Evolutionary conservation across 768 basidiomycete genomes (phyloP).

Genomic region (Boletus subparvulus): DNA sequence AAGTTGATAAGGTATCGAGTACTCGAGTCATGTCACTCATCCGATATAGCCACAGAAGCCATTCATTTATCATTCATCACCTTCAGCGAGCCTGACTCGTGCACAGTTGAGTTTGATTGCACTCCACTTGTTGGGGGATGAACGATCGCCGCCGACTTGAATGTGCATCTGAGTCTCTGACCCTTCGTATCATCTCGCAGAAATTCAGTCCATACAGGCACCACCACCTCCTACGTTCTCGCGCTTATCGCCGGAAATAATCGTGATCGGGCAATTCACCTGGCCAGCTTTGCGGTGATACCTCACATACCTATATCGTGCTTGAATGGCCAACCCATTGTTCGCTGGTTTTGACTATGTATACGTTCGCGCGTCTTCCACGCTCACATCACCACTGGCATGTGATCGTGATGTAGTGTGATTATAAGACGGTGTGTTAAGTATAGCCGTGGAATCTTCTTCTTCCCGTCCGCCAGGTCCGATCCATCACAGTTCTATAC

Average conservation of each 20-base stretch:
- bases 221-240: neutral
- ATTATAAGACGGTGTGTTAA: constrained; percentile 13
- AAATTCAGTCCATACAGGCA: neutral
- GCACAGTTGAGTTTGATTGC: constrained; percentile 13
- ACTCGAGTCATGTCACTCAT: constrained; percentile 15
- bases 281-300: constrained; percentile 3
- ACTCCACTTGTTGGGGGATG: constrained; percentile 1
- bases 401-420: constrained; percentile 4
- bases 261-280: neutral
- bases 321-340: constrained; percentile 12
- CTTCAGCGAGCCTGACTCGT: constrained; percentile 8
- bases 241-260: neutral
- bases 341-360: constrained; percentile 18
- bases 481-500: neutral
- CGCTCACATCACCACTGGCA: neutral
- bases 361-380: constrained; percentile 1
- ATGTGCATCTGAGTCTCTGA: neutral
- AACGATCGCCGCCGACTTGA: constrained; percentile 9
- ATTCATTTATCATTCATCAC: constrained; percentile 7
- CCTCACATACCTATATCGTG: constrained; percentile 13
- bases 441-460: constrained; percentile 1
- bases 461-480: neutral
- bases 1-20: constrained; percentile 15
- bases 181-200: neutral
- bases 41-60: constrained; percentile 14